phyloP scores from a whole-genome alignment of 176 grass and related monocot species.

The bread wheat (Triticum aestivum) region IWGSC_CS_RefSeq_v2.1 NC_057797.1:72257198-72257697 shows the following conservation, averaged over 20 bases:
- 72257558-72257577: background rate
- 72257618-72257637: conserved; percentile 4
- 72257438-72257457: background rate
- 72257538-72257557: background rate
- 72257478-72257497: background rate
- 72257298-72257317: too few relatives aligned
- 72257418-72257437: too few relatives aligned
- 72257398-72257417: background rate
- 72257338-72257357: background rate
- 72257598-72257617: background rate
- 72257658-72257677: background rate
- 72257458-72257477: background rate
- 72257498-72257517: background rate
- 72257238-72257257: too few relatives aligned
- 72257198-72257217: background rate
- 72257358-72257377: background rate
- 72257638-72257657: conserved; percentile 3
- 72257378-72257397: background rate
- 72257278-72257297: too few relatives aligned
- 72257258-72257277: too few relatives aligned
- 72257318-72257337: too few relatives aligned
- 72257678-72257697: background rate
- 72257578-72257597: background rate
- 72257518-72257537: background rate
- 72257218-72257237: too few relatives aligned